These are phyloP conservation scores for Pseudodiploospora longispora DNA, from an alignment of 2,329 filamentous ascomycete genomes.

Conservation along the genomic window DNA sequence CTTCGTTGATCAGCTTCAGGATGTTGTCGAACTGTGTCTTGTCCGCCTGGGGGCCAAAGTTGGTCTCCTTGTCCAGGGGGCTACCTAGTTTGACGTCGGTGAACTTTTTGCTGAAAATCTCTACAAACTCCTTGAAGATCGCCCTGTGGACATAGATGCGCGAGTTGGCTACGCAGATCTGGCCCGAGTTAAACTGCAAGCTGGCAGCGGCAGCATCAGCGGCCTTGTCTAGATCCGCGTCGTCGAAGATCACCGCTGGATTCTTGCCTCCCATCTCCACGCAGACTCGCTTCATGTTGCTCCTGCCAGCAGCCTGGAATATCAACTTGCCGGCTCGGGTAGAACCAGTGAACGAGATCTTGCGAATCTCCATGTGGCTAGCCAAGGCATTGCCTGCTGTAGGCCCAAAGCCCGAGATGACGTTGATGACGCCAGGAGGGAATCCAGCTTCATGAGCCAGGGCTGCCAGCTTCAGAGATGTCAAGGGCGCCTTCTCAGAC, in stretches of 20 bases:
- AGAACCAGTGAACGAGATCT: slow-evolving; percentile 68
- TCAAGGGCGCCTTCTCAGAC: slow-evolving; percentile 54
- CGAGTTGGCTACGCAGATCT: slow-evolving; percentile 52
- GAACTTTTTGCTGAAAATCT: slow-evolving; percentile 48
- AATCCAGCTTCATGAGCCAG: slow-evolving; percentile 65
- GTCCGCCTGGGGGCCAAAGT: slow-evolving; percentile 37
- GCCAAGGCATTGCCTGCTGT: slow-evolving; percentile 60
- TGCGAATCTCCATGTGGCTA: slow-evolving; percentile 56
- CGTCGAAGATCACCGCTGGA: slow-evolving; percentile 50
- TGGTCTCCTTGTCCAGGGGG: slow-evolving; percentile 23
- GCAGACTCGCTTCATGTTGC: slow-evolving; percentile 47
- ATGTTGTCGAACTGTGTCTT: slow-evolving; percentile 56
- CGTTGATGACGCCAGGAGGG: slow-evolving; percentile 65
- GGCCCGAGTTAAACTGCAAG: slow-evolving; percentile 46
- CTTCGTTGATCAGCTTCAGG: slow-evolving; percentile 44
- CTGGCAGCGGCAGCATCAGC: slow-evolving; percentile 39
- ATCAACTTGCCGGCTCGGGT: slow-evolving; percentile 59
- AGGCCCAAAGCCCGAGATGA: slow-evolving; percentile 59
- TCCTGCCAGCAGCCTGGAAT: slow-evolving; percentile 57
- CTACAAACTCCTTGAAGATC: slow-evolving; percentile 51
- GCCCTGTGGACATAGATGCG: slow-evolving; percentile 50
- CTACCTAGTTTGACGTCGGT: slow-evolving; percentile 30
- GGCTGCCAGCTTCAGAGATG: slow-evolving; percentile 51
- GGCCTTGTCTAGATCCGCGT: slow-evolving; percentile 53
- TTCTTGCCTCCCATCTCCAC: slow-evolving; percentile 55